Evolutionary conservation across 2,329 filamentous ascomycete species (phyloP), one percentile per base, ranked within the genome.

Genomic region (Stemphylium vesicarium): DNA sequence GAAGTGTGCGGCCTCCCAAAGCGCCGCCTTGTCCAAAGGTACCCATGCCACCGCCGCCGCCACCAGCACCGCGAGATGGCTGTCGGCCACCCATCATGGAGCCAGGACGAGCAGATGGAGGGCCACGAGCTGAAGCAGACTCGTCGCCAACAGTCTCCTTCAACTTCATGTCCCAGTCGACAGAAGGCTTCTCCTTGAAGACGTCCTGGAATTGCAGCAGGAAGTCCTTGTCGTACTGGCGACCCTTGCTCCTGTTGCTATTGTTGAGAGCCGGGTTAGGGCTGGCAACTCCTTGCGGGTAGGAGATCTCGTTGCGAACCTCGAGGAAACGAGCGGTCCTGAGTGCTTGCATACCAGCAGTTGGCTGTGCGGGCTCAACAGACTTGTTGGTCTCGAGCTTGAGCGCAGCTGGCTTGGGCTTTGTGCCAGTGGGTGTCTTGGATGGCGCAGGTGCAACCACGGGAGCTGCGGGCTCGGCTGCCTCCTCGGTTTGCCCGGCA

Each of bases 161-260:
- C 58, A 99, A 88, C 71, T 95, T 93, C 63, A 88, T 84, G 72
- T 96, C 90, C 86, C 96, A 99, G 72, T 98, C 94, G 38, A 93
- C 78, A 0, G 92, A 96, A 12, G 95, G 95, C 79, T 97, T 96
- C 81, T 99, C 95, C 60, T 92, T 96, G 80, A 97, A 99, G 16
- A 96, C 92, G 67, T 86, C 86, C 79, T 97, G 91, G 83, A 99
- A 99, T 74, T 99, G 95, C 26, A 99, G 83, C 78, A 99, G 81
- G 82, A 99, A 99, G 68, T 89, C 88, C 69, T 93, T 91, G 78
- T 98, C 92, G 77, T 99, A 99, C 76, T 96, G 93, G 81, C 96
- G 96, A 37, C 87, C 88, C 75, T 87, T 89, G 59, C 86, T 87
- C 80, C 93, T 94, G 76, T 89, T 91, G 31, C 85, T 83, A 24